phyloP scores from a whole-genome alignment of 208 protist species.

The Acanthamoeba sp. region DNA sequence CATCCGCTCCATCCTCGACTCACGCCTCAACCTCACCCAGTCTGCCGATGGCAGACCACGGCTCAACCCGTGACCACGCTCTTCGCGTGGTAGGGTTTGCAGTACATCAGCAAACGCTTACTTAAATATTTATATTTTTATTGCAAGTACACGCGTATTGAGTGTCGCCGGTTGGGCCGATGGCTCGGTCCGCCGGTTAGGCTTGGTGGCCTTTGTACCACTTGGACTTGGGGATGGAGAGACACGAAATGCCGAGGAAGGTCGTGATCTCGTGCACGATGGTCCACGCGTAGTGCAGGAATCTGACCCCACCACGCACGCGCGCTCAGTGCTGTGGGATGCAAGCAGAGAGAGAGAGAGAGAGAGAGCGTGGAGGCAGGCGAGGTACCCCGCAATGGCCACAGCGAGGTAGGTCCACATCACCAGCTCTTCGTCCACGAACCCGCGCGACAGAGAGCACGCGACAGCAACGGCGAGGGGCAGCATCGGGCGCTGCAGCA shows the following conservation, averaged over 20 bases:
- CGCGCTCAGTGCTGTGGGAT: not conserved
- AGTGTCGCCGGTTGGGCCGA: too few species aligned
- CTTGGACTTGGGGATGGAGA: not conserved
- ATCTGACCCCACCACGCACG: not conserved
- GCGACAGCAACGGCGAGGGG: not conserved
- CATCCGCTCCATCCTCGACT: not conserved
- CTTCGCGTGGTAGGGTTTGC: too few species aligned
- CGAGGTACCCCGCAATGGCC: not conserved
- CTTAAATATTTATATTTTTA: too few species aligned
- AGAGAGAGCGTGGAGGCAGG: too few species aligned
- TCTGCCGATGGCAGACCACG: too few species aligned
- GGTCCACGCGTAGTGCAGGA: not conserved
- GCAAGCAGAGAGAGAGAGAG: not conserved
- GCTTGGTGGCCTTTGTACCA: not conserved
- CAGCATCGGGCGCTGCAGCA: not conserved
- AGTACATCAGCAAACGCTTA: too few species aligned
- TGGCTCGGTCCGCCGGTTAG: too few species aligned
- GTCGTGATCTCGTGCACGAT: not conserved
- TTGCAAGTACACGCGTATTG: too few species aligned
- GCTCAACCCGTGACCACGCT: too few species aligned
- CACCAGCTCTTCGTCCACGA: not conserved
- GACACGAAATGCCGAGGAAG: not conserved
- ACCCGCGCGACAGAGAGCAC: not conserved
- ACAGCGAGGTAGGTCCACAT: slow-evolving; percentile 30
- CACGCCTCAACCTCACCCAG: too few species aligned